phyloP scores from a whole-genome alignment of 192 early-diverging fungal species.

The Coemansia sp. region DNA sequence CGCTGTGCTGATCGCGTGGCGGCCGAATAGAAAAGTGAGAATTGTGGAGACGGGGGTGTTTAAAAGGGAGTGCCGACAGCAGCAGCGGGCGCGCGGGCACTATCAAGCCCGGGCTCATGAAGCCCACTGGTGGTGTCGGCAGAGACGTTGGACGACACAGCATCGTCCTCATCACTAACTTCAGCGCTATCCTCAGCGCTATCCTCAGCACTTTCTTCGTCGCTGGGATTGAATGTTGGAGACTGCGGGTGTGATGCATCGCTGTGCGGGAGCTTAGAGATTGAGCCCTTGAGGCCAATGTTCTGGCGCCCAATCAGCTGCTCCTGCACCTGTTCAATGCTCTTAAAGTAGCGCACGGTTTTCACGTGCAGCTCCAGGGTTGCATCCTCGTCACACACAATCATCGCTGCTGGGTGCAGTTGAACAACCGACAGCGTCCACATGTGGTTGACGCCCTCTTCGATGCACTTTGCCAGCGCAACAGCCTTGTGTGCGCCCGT shows the following conservation, averaged over 20 bases:
- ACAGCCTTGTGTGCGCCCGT: slow-evolving; percentile 85
- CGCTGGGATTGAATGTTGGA: slow-evolving; percentile 9
- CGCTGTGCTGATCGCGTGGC: slow-evolving; percentile 2
- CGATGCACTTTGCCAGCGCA: slow-evolving; percentile 83
- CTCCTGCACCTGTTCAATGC: slow-evolving; percentile 81
- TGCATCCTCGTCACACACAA: slow-evolving; percentile 88
- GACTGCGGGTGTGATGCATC: background rate
- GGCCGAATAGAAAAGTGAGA: slow-evolving; percentile 20
- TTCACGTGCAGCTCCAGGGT: slow-evolving; percentile 86
- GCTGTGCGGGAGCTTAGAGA: slow-evolving; percentile 32
- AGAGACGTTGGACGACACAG: slow-evolving; percentile 12
- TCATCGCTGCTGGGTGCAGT: slow-evolving; percentile 75
- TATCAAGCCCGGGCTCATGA: slow-evolving; percentile 22
- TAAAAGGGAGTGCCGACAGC: slow-evolving; percentile 54
- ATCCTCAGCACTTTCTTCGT: slow-evolving; percentile 13
- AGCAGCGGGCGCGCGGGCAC: slow-evolving; percentile 35
- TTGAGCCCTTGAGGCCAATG: slow-evolving; percentile 67
- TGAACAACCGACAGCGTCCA: slow-evolving; percentile 87
- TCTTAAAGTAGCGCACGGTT: slow-evolving; percentile 88
- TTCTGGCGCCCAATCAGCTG: slow-evolving; percentile 72
- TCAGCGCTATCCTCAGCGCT: slow-evolving; percentile 16
- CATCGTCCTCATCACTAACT: slow-evolving; percentile 3
- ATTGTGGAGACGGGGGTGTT: slow-evolving; percentile 50
- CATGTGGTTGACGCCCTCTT: slow-evolving; percentile 86
- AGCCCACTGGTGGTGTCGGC: slow-evolving; percentile 36